Conservation (phyloP, 2,329 filamentous ascomycete genomes). For the Fusarium sp. region DNA sequence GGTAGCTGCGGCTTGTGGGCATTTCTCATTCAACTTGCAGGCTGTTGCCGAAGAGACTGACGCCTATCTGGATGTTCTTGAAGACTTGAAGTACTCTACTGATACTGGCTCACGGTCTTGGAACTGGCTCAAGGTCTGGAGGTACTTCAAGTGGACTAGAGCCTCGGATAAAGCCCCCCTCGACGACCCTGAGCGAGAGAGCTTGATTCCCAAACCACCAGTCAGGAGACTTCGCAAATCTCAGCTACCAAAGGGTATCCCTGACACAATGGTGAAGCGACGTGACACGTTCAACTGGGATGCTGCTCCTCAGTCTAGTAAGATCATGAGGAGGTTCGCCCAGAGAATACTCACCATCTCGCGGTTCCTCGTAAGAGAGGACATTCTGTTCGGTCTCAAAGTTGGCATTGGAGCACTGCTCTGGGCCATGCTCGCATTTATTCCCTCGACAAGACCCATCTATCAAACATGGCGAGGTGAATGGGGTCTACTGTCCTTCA, state of each 20-base stretch:
- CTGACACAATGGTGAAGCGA: constrained; percentile 60
- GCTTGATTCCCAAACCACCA: constrained; percentile 50
- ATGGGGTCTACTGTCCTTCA: constrained; percentile 96
- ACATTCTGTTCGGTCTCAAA: constrained; percentile 83
- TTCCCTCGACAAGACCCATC: constrained; percentile 76
- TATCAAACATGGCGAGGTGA: constrained; percentile 93
- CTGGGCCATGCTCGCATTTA: constrained; percentile 88
- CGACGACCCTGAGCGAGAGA: constrained; percentile 55
- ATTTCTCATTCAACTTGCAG: constrained; percentile 91
- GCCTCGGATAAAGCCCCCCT: constrained; percentile 16
- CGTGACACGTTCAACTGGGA: constrained; percentile 65
- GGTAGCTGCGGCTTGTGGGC: constrained; percentile 94
- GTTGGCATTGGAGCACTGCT: constrained; percentile 88
- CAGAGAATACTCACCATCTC: constrained; percentile 56
- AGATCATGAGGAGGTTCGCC: constrained; percentile 54
- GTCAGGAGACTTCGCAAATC: constrained; percentile 61
- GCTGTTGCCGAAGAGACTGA: constrained; percentile 92
- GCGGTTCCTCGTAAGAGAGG: constrained; percentile 61
- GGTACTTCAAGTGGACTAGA: constrained; percentile 22
- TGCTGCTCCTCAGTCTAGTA: constrained; percentile 58
- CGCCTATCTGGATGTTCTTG: constrained; percentile 80
- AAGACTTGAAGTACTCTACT: constrained; percentile 79
- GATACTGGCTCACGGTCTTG: constrained; percentile 71
- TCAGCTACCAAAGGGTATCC: constrained; percentile 64
- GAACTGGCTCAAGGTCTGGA: constrained; percentile 89